Conservation (phyloP, 78 protist species). For the Dictyostelium firmibasis region DNA sequence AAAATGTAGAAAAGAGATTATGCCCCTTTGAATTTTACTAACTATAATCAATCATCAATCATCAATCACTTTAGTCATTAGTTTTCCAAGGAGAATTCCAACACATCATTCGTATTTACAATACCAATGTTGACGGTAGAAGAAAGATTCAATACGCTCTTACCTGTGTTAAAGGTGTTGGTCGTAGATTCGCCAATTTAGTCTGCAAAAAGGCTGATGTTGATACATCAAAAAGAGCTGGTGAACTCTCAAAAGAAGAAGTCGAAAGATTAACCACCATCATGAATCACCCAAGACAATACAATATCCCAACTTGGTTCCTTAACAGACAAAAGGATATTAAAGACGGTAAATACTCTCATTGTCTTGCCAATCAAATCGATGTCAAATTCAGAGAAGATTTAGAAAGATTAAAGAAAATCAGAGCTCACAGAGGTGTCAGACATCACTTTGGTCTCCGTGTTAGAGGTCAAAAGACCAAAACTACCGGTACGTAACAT, state of each 20-base stretch:
- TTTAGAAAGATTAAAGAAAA: conserved; percentile 98
- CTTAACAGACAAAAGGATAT: conserved; percentile 97
- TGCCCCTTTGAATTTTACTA: no score
- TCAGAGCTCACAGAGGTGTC: conserved; percentile 98
- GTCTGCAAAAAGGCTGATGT: conserved; percentile 98
- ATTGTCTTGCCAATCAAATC: conserved; percentile 91
- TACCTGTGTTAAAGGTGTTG: conserved; percentile 97
- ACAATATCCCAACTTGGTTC: conserved; percentile 99
- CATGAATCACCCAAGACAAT: conserved; percentile 97
- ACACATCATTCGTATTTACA: conserved; percentile 98
- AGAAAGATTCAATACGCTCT: conserved; percentile 95
- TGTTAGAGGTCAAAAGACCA: conserved; percentile 99
- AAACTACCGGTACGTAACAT: conserved; percentile 96
- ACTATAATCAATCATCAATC: no score
- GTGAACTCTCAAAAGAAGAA: conserved; percentile 98
- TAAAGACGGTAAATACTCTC: conserved; percentile 94
- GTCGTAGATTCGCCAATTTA: conserved; percentile 97
- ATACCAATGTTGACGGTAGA: conserved; percentile 98
- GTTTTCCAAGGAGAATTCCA: conserved; percentile 76
- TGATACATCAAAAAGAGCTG: conserved; percentile 95
- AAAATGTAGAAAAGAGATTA: not conserved
- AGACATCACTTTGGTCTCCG: conserved; percentile 98
- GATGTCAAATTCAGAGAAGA: conserved; percentile 98
- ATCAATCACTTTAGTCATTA: not conserved
- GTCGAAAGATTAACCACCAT: conserved; percentile 95